Evolutionary conservation across 768 basidiomycete genomes (phyloP), one percentile per base, ranked within the genome.

Genomic region (Leccinum rimulosum): DNA sequence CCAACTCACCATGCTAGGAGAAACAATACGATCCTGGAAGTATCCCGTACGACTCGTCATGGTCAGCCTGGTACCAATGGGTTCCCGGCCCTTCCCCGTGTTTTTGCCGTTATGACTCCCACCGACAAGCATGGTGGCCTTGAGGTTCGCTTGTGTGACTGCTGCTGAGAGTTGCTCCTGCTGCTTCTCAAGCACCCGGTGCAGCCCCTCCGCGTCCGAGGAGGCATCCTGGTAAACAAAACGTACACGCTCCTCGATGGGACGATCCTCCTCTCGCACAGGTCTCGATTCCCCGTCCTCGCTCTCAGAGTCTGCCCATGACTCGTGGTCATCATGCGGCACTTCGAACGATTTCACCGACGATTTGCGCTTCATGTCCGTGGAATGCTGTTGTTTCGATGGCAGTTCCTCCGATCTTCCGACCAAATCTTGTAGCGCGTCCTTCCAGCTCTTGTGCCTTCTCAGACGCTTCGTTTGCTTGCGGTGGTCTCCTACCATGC

Each of bases 11-110:
- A 99, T 98, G 68, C 89, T 91, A 0, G 97, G 96, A 3, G 95
- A 88, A 60, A 99, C 85, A 67, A 98, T 90, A 54, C 93, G 79
- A 67, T 98, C 95, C 72, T 95, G 93, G 77, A 95, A 95, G 74
- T 90, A 95, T 3, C 93, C 93, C 17, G 91, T 90, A 31, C 95
- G 82, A 68, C 93, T 95, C 6, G 95, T 95, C 95, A 98, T 98
- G 1, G 95, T 94, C 68, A 98, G 75, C 50, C 92, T 77, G 11
- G 93, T 95, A 12, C 94, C 93, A 64, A 95, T 87, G 14, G 87
- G 85, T 55, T 82, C 82, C 56, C 79, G 79, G 60, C 73, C 68
- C 69, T 79, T 75, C 63, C 55, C 64, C 61, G 59, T 70, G 58
- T 45, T 61, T 58, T 63, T 70, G 62, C 50, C 68, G 64, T 58